Evolutionary conservation across 768 basidiomycete species (phyloP), one percentile per base, ranked within the genome.

Genomic region (Tylopilus subfusipes): DNA sequence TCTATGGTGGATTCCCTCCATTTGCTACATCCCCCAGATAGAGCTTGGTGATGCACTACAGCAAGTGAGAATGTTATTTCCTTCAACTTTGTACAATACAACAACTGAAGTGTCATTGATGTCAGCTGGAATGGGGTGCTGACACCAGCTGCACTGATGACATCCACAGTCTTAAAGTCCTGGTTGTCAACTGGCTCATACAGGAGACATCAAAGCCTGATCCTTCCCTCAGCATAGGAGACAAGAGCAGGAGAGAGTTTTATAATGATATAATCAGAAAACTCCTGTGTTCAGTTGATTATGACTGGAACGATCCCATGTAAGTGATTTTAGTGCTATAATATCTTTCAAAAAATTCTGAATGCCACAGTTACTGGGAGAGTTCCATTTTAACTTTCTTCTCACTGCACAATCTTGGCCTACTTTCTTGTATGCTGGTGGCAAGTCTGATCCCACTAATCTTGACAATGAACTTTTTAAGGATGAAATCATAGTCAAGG

Each of bases 321-420:
- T 34, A 39, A 50, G 49, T 31, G 29, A 31, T 6, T 27, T 46
- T 19, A 52, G 36, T n/a, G n/a, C n/a, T n/a, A n/a, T n/a, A n/a
- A n/a, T n/a, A n/a, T n/a, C n/a, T n/a, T n/a, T n/a, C 30, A 12
- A 31, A 10, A 5, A 31, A 31, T 5, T 31, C 12, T 31, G 9
- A 31, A 31, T 31, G 30, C 34, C 16, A 58, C 24, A 13, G n/a
- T n/a, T 25, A 48, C 25, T 7, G 25, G 25, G 4, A 0, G 18
- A 52, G 1, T 52, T 48, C 3, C 50, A 56, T 14, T 48, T 38
- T 0, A 5, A 54, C 12, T 54, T 14, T 34, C 43, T 47, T 2
- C n/a, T 57, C 11, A 57, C 52, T 1, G 27, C 43, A 2, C 24
- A 53, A 1, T 39, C 31, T 6, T 57, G 56, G 56, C 52, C 48